Percentiles rank a stretch among this genome's conserved stretches.
These are phyloP conservation scores for Lentinula detonsa DNA, from an alignment of 768 basidiomycete genomes.

Conservation along the genomic window DNA sequence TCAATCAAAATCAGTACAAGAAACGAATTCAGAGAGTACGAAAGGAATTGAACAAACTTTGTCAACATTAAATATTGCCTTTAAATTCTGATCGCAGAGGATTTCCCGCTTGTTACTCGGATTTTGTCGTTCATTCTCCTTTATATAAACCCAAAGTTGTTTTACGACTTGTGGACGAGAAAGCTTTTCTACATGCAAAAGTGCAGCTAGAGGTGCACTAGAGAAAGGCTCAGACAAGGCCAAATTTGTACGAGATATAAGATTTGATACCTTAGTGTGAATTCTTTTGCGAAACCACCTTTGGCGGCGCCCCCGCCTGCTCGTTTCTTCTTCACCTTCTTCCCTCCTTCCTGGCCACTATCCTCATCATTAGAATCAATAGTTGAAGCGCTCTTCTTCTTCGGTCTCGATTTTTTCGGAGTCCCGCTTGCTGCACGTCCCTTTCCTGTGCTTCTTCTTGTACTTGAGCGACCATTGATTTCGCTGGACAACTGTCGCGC, in stretches of 20 bases:
- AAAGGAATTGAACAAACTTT: constrained; percentile 22
- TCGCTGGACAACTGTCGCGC: constrained; percentile 68
- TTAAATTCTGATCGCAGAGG: constrained; percentile 68
- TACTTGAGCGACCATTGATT: constrained; percentile 58
- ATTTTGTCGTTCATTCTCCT: constrained; percentile 76
- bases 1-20: background rate
- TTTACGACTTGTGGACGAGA: constrained; percentile 91
- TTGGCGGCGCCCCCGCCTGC: constrained; percentile 43
- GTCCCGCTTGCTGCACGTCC: constrained; percentile 28
- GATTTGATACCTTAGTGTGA: constrained; percentile 53
- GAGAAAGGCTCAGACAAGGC: constrained; percentile 3
- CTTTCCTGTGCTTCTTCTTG: constrained; percentile 38
- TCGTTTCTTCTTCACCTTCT: constrained; percentile 37
- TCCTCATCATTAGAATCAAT: constrained; percentile 52
- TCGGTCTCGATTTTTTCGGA: constrained; percentile 36
- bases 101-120: constrained; percentile 81
- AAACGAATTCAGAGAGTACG: background rate
- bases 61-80: constrained; percentile 72
- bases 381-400: constrained; percentile 50
- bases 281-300: constrained; percentile 79
- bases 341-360: constrained; percentile 32
- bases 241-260: constrained; percentile 7
- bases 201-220: constrained; percentile 68
- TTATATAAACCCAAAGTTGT: constrained; percentile 86
- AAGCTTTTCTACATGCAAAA: constrained; percentile 61